Conservation (phyloP, 306 rosid species). For the Benincasa hispida region DNA sequence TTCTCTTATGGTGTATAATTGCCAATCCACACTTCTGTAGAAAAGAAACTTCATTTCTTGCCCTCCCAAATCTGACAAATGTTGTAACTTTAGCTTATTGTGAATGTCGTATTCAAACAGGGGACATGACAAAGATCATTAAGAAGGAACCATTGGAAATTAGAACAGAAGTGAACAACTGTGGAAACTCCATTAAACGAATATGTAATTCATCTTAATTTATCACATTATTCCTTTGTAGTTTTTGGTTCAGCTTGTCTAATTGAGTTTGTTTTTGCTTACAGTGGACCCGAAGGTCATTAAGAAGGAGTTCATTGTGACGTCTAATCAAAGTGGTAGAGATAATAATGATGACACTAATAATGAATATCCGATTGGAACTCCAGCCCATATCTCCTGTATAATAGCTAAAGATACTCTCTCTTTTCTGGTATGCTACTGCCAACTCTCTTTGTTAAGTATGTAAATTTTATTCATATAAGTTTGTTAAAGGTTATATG, state of each 20-base stretch:
- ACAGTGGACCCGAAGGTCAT: slow-evolving; percentile 22
- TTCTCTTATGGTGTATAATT: neutral
- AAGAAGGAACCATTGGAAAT: slow-evolving; percentile 20
- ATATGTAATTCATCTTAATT: slow-evolving; percentile 12
- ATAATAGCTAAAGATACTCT: slow-evolving; percentile 18
- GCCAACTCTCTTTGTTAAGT: neutral
- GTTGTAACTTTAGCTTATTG: neutral
- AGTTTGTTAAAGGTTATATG: neutral
- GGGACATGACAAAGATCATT: slow-evolving; percentile 1
- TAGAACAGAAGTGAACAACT: slow-evolving; percentile 9
- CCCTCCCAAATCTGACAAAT: neutral
- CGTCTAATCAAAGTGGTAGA: neutral
- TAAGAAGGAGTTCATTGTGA: slow-evolving; percentile 11
- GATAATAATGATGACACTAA: slow-evolving; percentile 2
- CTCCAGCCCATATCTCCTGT: slow-evolving; percentile 16
- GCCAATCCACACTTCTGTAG: neutral
- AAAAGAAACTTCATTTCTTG: neutral
- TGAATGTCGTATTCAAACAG: slow-evolving; percentile 20
- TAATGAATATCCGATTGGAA: slow-evolving; percentile 6
- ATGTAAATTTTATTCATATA: neutral
- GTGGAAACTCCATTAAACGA: slow-evolving; percentile 12
- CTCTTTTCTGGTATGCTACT: slow-evolving; percentile 27
- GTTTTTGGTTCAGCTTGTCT: neutral
- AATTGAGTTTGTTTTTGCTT: slow-evolving; percentile 1
- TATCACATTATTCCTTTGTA: neutral